These are phyloP conservation scores for Apiospora arundinis DNA, from an alignment of 2,329 filamentous ascomycete genomes.

Conservation along the genomic window DNA sequence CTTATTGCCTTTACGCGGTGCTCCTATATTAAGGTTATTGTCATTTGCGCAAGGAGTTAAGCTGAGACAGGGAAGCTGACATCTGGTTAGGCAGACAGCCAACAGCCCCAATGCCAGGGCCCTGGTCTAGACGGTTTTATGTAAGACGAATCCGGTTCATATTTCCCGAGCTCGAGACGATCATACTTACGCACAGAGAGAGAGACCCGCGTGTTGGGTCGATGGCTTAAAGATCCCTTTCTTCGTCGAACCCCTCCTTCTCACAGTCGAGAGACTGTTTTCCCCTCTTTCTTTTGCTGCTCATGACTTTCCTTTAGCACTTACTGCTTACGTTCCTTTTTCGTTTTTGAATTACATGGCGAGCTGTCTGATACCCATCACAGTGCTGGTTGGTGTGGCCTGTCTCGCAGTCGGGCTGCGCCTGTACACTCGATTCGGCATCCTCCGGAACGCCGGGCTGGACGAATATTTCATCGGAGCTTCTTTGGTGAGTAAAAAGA, in stretches of 20 bases:
- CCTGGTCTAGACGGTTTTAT: background rate
- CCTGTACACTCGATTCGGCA: conserved; percentile 27
- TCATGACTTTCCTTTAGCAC: too few relatives aligned
- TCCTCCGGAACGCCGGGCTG: conserved; percentile 26
- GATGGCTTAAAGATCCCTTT: background rate
- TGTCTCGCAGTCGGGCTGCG: conserved; percentile 28
- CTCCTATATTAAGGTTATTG: background rate
- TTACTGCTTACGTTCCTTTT: background rate
- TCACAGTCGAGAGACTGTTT: background rate
- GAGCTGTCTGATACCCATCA: conserved; percentile 22
- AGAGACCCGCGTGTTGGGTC: too few relatives aligned
- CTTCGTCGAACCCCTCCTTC: background rate
- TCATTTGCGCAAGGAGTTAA: background rate
- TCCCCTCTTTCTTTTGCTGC: too few relatives aligned
- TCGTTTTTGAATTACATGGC: background rate
- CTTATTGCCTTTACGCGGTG: background rate
- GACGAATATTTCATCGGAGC: conserved; percentile 31
- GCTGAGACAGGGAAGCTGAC: background rate
- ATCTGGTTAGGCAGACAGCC: background rate
- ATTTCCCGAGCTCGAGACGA: background rate
- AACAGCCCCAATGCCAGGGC: background rate
- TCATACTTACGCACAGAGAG: too few relatives aligned
- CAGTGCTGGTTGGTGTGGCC: conserved; percentile 26
- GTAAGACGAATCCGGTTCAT: background rate
- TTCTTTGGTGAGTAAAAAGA: conserved; percentile 26